Evolutionary conservation across 2,329 filamentous ascomycete species (phyloP).

Genomic region (Xylaria sp.): DNA sequence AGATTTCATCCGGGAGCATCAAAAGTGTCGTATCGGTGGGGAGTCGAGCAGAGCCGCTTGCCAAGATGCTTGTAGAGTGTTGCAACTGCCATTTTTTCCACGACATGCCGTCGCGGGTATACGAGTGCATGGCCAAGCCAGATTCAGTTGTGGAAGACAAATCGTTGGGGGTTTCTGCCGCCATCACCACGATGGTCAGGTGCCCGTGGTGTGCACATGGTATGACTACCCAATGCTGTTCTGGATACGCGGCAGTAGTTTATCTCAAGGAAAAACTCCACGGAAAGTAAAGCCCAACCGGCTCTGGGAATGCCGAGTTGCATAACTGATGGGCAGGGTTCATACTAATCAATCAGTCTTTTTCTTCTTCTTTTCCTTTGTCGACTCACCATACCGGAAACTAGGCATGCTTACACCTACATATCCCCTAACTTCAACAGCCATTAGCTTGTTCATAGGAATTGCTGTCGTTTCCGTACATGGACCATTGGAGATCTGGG

Average conservation of each 20-base stretch:
- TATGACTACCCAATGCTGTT: conserved; percentile 75
- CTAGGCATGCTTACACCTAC: not conserved
- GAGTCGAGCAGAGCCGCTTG: conserved; percentile 55
- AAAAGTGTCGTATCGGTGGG: conserved; percentile 37
- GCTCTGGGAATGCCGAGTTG: not conserved
- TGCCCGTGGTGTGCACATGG: conserved; percentile 79
- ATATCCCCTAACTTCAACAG: conserved; percentile 11
- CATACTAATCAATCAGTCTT: not conserved
- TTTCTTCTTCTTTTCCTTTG: conserved; percentile 22
- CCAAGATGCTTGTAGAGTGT: conserved; percentile 73
- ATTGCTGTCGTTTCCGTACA: conserved; percentile 33
- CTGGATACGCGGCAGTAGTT: conserved; percentile 73
- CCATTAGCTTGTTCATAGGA: conserved; percentile 33
- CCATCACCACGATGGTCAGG: conserved; percentile 69
- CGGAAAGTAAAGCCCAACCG: conserved; percentile 41
- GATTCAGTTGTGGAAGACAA: conserved; percentile 64
- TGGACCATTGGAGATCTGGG: conserved; percentile 24
- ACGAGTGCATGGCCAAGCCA: conserved; percentile 71
- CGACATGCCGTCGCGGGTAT: conserved; percentile 72
- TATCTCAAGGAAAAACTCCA: conserved; percentile 73
- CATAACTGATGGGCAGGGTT: not conserved
- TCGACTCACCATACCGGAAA: conserved; percentile 5
- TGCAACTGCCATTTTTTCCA: conserved; percentile 72
- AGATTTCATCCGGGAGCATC: conserved; percentile 42
- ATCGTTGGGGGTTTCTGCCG: conserved; percentile 62